Conservation (phyloP, 2,329 filamentous ascomycete species). For the Bipolaris victoriae region DNA sequence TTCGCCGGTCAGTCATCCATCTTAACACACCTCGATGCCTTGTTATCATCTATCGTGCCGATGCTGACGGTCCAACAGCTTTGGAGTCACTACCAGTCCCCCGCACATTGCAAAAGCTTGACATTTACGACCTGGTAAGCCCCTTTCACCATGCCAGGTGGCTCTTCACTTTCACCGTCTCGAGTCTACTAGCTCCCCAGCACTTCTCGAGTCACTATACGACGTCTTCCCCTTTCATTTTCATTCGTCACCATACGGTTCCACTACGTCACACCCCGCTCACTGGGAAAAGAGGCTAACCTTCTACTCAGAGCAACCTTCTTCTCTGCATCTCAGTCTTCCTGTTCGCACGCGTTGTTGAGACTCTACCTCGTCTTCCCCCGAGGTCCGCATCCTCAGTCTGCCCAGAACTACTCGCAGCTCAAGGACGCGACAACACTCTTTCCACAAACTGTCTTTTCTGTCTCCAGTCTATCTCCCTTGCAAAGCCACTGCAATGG, state of each 20-base stretch:
- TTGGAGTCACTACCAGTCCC: conserved; percentile 51
- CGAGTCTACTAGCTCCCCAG: conserved; percentile 1
- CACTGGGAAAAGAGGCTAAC: conserved; percentile 19
- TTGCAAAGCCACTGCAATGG: conserved; percentile 26
- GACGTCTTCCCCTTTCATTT: conserved; percentile 21
- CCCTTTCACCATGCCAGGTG: conserved; percentile 13
- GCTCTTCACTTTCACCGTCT: conserved; percentile 16
- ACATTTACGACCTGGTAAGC: conserved; percentile 50
- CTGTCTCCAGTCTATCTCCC: conserved; percentile 3
- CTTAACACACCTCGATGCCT: conserved; percentile 3
- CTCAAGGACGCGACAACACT: conserved; percentile 3
- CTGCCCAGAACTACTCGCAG: conserved; percentile 13
- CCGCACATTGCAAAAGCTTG: conserved; percentile 49
- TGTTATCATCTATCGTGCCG: neutral
- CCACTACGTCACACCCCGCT: neutral
- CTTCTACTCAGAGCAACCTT: conserved; percentile 35
- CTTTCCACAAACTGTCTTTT: conserved; percentile 2
- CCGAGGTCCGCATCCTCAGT: conserved; percentile 13
- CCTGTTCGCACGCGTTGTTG: conserved; percentile 25
- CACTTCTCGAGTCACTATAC: conserved; percentile 5
- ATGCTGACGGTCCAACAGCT: conserved; percentile 39
- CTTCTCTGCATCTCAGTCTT: conserved; percentile 41
- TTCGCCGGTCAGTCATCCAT: conserved; percentile 35
- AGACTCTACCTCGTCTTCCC: conserved; percentile 19
- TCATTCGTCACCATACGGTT: conserved; percentile 24